These are phyloP conservation scores for Atkinsonella hypoxylon DNA, from an alignment of 2,329 filamentous ascomycete species.

Conservation along the genomic window DNA sequence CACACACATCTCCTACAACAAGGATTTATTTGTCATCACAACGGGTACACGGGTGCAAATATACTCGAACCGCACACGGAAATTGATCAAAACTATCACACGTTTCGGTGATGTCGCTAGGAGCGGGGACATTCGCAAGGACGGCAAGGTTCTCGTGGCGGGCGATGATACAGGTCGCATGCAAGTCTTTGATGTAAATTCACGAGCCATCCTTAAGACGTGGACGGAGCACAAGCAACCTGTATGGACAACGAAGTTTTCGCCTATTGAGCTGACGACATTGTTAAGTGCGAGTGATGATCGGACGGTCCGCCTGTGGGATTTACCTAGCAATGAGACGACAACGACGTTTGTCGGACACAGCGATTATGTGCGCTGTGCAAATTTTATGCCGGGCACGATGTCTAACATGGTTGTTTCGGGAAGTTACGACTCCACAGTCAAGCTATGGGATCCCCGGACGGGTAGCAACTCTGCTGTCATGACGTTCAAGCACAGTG, in stretches of 20 bases:
- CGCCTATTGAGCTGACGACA: constrained; percentile 73
- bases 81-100: constrained; percentile 86
- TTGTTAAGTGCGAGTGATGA: constrained; percentile 89
- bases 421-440: constrained; percentile 89
- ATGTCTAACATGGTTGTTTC: constrained; percentile 70
- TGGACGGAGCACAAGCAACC: constrained; percentile 93
- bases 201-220: constrained; percentile 84
- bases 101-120: constrained; percentile 87
- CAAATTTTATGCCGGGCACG: constrained; percentile 67
- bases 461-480: constrained; percentile 53
- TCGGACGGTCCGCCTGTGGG: constrained; percentile 86
- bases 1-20: constrained; percentile 72
- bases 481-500: constrained; percentile 92
- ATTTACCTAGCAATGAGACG: constrained; percentile 69
- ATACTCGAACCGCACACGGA: constrained; percentile 83
- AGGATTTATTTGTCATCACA: constrained; percentile 82
- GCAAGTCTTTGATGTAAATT: constrained; percentile 86
- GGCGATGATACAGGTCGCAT: constrained; percentile 87
- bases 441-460: constrained; percentile 85
- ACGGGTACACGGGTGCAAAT: constrained; percentile 87
- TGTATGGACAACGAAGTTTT: constrained; percentile 85
- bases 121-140: constrained; percentile 75
- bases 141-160: constrained; percentile 80
- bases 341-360: constrained; percentile 75
- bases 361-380: constrained; percentile 81